phyloP scores from a whole-genome alignment of 2,329 filamentous ascomycete species.

The Aspergillus sp. region DNA sequence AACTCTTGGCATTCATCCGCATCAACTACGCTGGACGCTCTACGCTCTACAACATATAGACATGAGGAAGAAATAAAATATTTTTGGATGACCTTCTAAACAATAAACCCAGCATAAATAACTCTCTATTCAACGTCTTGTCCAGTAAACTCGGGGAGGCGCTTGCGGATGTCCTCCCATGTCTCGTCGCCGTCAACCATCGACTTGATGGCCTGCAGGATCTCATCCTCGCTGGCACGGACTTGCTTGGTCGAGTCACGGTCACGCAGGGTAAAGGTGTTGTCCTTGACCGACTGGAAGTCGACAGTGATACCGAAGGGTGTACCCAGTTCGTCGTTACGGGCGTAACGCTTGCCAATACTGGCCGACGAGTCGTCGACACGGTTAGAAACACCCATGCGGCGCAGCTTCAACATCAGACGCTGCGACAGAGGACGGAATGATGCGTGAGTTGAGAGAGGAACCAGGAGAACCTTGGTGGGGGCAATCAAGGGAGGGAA shows the following conservation, averaged over 20 bases:
- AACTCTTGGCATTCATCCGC: conserved; percentile 21
- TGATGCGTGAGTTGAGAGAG: conserved; percentile 72
- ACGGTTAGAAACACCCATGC: conserved; percentile 72
- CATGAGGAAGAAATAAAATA: conserved; percentile 10
- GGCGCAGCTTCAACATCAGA: conserved; percentile 71
- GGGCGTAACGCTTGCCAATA: conserved; percentile 90
- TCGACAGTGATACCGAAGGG: conserved; percentile 91
- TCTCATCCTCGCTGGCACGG: conserved; percentile 73
- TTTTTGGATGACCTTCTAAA: conserved; percentile 7
- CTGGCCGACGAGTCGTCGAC: conserved; percentile 86
- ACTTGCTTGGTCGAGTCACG: conserved; percentile 89
- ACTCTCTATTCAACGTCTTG: conserved; percentile 53
- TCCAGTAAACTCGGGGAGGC: conserved; percentile 78
- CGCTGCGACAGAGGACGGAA: conserved; percentile 74
- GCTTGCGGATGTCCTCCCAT: conserved; percentile 67
- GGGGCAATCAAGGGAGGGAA: conserved; percentile 79
- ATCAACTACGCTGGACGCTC: too few relatives aligned
- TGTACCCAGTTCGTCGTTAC: conserved; percentile 94
- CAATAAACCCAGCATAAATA: not conserved
- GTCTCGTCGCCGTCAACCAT: conserved; percentile 59
- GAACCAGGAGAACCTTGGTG: conserved; percentile 89
- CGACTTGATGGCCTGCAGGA: conserved; percentile 67
- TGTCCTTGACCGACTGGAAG: conserved; percentile 89
- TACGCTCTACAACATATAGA: not conserved
- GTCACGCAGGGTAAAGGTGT: conserved; percentile 80